These are phyloP conservation scores for Clavulina sp. DNA, from an alignment of 768 basidiomycete genomes.

Conservation along the genomic window DNA sequence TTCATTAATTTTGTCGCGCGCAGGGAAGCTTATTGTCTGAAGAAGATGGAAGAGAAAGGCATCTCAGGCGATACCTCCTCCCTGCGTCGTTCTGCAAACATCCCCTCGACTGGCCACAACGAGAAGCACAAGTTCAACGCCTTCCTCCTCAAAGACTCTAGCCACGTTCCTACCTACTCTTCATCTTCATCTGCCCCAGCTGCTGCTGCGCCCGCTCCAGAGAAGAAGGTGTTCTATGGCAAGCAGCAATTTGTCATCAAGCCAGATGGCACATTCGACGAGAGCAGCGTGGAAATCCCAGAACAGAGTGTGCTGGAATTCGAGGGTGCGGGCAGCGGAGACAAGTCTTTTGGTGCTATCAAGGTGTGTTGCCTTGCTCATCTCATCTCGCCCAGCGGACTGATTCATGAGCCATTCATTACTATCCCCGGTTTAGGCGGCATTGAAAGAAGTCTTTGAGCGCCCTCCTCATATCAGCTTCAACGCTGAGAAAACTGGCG, in stretches of 20 bases:
- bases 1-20: background rate
- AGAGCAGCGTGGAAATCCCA: slow-evolving; percentile 28
- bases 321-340: slow-evolving; percentile 33
- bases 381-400: background rate
- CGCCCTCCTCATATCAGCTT: slow-evolving; percentile 33
- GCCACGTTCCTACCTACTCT: slow-evolving; percentile 17
- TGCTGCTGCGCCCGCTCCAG: slow-evolving; percentile 19
- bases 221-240: slow-evolving; percentile 17
- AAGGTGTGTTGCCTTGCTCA: slow-evolving; percentile 23
- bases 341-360: slow-evolving; percentile 46
- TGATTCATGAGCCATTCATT: background rate
- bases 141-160: slow-evolving; percentile 37
- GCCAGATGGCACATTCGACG: slow-evolving; percentile 27
- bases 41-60: slow-evolving; percentile 94
- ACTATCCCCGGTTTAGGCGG: slow-evolving; percentile 21
- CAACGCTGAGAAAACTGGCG: slow-evolving; percentile 27
- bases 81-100: background rate
- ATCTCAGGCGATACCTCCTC: slow-evolving; percentile 20
- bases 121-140: slow-evolving; percentile 41
- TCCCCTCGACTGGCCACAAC: slow-evolving; percentile 3
- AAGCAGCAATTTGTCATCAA: slow-evolving; percentile 15
- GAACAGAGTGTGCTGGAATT: slow-evolving; percentile 39
- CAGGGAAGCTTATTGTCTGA: slow-evolving; percentile 76
- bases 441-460: slow-evolving; percentile 31
- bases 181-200: slow-evolving; percentile 18